Evolutionary conservation across 805 yeast species (phyloP).

Genomic region (Dipodascus albidus): DNA sequence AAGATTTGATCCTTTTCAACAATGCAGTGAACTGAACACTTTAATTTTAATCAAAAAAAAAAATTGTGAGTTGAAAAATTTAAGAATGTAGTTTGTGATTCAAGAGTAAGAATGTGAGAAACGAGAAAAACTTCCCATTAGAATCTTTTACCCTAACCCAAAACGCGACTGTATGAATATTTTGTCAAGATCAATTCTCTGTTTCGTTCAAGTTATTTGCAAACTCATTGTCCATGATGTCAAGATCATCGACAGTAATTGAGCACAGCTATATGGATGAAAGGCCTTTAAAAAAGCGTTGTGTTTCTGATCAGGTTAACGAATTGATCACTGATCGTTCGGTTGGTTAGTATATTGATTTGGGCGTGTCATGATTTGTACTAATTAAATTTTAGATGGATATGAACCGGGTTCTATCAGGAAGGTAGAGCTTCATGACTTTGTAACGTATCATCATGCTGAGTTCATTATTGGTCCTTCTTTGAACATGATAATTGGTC

Average conservation of each 20-base stretch:
- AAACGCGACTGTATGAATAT: neutral
- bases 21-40: too few species aligned
- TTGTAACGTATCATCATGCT: constrained; percentile 52
- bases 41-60: too few species aligned
- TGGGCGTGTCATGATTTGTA: too few species aligned
- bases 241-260: neutral
- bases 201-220: neutral
- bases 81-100: too few species aligned
- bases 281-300: neutral
- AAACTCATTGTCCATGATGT: neutral
- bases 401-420: constrained; percentile 38
- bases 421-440: constrained; percentile 43
- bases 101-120: too few species aligned
- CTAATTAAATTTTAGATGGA: constrained; percentile 17
- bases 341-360: neutral
- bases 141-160: neutral
- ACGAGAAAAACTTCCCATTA: neutral
- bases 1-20: too few species aligned
- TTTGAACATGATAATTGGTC: constrained; percentile 87
- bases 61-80: too few species aligned
- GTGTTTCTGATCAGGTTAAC: neutral
- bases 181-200: neutral
- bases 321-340: neutral
- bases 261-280: neutral
- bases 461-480: constrained; percentile 70